phyloP scores from a whole-genome alignment of 1,139 yeast species.

The Suhomyces maxii region DNA sequence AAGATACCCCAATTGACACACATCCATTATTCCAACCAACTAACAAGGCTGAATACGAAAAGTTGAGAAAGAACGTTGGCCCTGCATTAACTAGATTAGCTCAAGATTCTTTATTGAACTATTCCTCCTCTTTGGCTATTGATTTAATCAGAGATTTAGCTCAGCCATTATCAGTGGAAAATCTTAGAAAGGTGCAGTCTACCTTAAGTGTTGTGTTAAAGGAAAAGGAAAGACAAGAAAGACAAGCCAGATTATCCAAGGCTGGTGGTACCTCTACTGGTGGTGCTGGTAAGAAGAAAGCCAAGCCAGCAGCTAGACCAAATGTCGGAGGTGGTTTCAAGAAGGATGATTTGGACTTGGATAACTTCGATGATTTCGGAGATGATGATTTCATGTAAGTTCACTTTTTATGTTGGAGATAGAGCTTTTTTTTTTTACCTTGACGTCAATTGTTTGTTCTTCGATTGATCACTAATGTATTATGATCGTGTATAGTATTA shows the following conservation, averaged over 20 bases:
- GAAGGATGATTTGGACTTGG: slow-evolving; percentile 64
- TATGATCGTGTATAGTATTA: slow-evolving; percentile 6
- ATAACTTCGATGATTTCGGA: slow-evolving; percentile 53
- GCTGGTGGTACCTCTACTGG: slow-evolving; percentile 87
- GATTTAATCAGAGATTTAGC: slow-evolving; percentile 84
- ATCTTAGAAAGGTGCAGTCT: slow-evolving; percentile 79
- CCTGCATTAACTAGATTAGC: slow-evolving; percentile 66
- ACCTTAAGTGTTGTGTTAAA: slow-evolving; percentile 79
- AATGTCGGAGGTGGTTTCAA: slow-evolving; percentile 78
- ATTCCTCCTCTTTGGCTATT: slow-evolving; percentile 73
- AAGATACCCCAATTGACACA: slow-evolving; percentile 66
- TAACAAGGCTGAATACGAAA: slow-evolving; percentile 79
- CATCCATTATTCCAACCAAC: slow-evolving; percentile 83
- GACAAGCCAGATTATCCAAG: slow-evolving; percentile 75
- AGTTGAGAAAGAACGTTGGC: slow-evolving; percentile 74
- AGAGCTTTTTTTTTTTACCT: slow-evolving; percentile 1
- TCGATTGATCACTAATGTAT: slow-evolving; percentile 1
- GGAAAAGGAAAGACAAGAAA: slow-evolving; percentile 88
- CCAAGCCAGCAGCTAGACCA: slow-evolving; percentile 70
- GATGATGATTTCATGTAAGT: slow-evolving; percentile 92
- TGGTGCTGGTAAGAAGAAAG: slow-evolving; percentile 95
- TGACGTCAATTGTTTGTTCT: neutral
- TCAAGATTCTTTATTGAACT: slow-evolving; percentile 63
- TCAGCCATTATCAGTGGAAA: slow-evolving; percentile 79
- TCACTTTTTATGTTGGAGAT: neutral